A percentile compares a stretch with the other conserved stretches of the same genome.
Conservation (phyloP, 2,329 filamentous ascomycete genomes). For the Huntiella abstrusa region DNA sequence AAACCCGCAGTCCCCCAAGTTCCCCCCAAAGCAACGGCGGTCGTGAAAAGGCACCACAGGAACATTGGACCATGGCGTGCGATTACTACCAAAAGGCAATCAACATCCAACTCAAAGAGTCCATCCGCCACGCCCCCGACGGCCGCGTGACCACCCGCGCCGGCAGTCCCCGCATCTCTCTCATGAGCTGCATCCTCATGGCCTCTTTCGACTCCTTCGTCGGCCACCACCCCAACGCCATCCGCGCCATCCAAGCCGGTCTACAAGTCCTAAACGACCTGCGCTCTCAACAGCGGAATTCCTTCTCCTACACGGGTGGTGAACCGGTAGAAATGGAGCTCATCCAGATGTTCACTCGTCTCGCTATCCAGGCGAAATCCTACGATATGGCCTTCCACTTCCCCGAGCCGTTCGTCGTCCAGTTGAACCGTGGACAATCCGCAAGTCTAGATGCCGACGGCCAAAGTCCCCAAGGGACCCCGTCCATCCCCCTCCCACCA, state of each 20-base stretch:
- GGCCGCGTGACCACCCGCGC: slow-evolving; percentile 17
- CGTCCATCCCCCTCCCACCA: not conserved
- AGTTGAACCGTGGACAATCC: slow-evolving; percentile 19
- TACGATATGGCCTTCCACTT: slow-evolving; percentile 53
- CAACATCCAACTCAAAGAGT: slow-evolving; percentile 28
- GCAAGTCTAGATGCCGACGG: not conserved
- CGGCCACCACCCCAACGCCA: slow-evolving; percentile 42
- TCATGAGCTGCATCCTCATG: slow-evolving; percentile 47
- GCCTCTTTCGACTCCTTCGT: slow-evolving; percentile 52
- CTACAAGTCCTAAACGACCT: slow-evolving; percentile 35
- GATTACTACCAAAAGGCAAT: slow-evolving; percentile 39
- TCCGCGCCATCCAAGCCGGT: slow-evolving; percentile 40
- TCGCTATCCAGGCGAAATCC: slow-evolving; percentile 46
- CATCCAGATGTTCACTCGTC: slow-evolving; percentile 41
- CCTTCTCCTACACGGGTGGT: slow-evolving; percentile 14
- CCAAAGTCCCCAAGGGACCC: not conserved
- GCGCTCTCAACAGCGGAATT: slow-evolving; percentile 23
- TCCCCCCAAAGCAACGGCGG: slow-evolving; percentile 21
- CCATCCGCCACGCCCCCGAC: slow-evolving; percentile 15
- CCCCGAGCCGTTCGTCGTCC: slow-evolving; percentile 40
- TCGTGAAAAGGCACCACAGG: slow-evolving; percentile 13
- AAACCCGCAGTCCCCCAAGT: slow-evolving; percentile 29
- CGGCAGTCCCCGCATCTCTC: slow-evolving; percentile 29
- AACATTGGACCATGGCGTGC: slow-evolving; percentile 41
- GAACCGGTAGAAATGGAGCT: slow-evolving; percentile 39